Conservation (phyloP, 768 basidiomycete genomes). For the Termitomyces sp. region DNA sequence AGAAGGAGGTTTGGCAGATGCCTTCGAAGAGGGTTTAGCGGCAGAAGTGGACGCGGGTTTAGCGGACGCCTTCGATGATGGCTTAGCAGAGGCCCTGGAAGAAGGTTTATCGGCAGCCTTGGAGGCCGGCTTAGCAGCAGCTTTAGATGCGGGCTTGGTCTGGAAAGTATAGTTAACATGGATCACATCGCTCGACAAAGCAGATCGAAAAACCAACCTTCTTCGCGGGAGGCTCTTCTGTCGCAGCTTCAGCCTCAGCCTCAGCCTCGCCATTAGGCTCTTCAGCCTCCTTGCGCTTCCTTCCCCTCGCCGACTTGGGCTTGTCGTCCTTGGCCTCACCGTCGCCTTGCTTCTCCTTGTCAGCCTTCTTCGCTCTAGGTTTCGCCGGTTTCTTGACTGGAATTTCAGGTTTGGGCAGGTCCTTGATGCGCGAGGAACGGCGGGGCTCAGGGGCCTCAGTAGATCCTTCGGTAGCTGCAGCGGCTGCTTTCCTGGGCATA, state of each 20-base stretch:
- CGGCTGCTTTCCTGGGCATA: constrained; percentile 75
- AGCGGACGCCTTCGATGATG: constrained; percentile 40
- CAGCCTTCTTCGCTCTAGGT: constrained; percentile 56
- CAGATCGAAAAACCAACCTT: constrained; percentile 42
- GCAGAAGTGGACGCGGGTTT: constrained; percentile 44
- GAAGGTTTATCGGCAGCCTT: constrained; percentile 32
- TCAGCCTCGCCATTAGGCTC: constrained; percentile 37
- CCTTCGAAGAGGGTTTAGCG: constrained; percentile 43
- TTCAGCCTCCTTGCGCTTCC: constrained; percentile 44
- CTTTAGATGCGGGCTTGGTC: constrained; percentile 43
- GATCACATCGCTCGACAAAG: constrained; percentile 10
- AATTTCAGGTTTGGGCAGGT: constrained; percentile 55
- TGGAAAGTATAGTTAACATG: constrained; percentile 16
- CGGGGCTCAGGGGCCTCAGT: constrained; percentile 51
- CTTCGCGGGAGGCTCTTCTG: constrained; percentile 56
- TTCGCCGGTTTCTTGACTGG: constrained; percentile 62
- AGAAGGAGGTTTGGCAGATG: constrained; percentile 53
- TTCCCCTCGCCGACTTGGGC: constrained; percentile 43
- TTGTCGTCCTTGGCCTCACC: constrained; percentile 55
- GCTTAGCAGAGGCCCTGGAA: constrained; percentile 39
- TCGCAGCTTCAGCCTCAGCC: constrained; percentile 24
- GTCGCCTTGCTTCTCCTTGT: constrained; percentile 36
- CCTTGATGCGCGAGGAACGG: constrained; percentile 76
- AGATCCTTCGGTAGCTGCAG: constrained; percentile 38
- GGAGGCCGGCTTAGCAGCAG: constrained; percentile 33